Percentiles rank a stretch among this genome's conserved stretches.
Conservation (phyloP, 2,329 filamentous ascomycete genomes). For the Aureobasidium sp. region DNA sequence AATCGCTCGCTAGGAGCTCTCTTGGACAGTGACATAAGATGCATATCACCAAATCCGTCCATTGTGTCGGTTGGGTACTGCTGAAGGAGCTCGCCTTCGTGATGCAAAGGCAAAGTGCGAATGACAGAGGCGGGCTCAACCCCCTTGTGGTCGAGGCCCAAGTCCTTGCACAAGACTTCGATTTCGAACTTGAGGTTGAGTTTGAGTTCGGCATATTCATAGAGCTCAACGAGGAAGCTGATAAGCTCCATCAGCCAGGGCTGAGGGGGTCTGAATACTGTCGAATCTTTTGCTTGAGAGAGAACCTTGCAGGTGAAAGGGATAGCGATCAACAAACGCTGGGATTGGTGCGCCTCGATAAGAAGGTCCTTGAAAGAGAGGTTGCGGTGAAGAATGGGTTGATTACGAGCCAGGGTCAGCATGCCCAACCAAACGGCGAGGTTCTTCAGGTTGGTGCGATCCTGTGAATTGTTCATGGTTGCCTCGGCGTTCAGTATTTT, state of each 20-base stretch:
- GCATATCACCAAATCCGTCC: constrained; percentile 74
- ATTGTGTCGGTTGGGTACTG: constrained; percentile 40
- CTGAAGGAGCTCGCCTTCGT: constrained; percentile 27
- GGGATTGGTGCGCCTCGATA: constrained; percentile 87
- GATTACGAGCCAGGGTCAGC: constrained; percentile 84
- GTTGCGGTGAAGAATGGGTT: constrained; percentile 92
- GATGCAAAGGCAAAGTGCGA: constrained; percentile 36
- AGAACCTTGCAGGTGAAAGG: constrained; percentile 97
- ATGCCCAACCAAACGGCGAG: constrained; percentile 90
- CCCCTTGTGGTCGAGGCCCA: constrained; percentile 84
- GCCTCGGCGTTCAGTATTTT: constrained; percentile 85
- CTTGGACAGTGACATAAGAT: constrained; percentile 60
- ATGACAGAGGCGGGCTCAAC: constrained; percentile 86
- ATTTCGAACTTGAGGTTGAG: constrained; percentile 98
- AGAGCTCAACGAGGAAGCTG: constrained; percentile 82
- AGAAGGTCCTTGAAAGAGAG: constrained; percentile 95
- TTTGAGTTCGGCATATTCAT: constrained; percentile 87
- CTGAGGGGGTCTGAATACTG: constrained; percentile 88
- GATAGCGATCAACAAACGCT: constrained; percentile 84
- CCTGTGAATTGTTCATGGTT: constrained; percentile 75
- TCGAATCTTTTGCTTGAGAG: constrained; percentile 73
- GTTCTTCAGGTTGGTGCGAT: constrained; percentile 85
- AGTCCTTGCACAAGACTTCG: constrained; percentile 88
- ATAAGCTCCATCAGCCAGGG: constrained; percentile 98
- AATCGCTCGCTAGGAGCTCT: constrained; percentile 61